Conservation (phyloP, 768 basidiomycete species). For the Termitomyces heimii region DNA sequence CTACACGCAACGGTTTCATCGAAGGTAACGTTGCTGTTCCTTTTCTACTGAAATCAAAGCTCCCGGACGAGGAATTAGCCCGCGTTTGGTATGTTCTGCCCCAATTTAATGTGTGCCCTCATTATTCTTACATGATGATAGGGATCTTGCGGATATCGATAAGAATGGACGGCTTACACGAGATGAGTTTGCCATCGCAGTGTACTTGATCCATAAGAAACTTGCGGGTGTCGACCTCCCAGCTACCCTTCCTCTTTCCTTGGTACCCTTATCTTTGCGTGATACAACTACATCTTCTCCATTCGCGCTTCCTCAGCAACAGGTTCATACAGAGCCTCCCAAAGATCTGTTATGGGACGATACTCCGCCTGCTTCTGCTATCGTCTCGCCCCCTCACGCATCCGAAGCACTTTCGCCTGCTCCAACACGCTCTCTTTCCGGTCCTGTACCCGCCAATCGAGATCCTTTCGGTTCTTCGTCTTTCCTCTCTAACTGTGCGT, state of each 20-base stretch:
- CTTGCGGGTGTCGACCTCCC: slow-evolving; percentile 78
- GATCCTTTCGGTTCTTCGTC: slow-evolving; percentile 50
- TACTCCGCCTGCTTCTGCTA: slow-evolving; percentile 40
- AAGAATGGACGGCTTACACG: slow-evolving; percentile 81
- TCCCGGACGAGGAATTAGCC: slow-evolving; percentile 81
- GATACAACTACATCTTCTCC: slow-evolving; percentile 30
- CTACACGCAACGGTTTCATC: slow-evolving; percentile 67
- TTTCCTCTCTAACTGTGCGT: slow-evolving; percentile 21
- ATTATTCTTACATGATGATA: slow-evolving; percentile 23
- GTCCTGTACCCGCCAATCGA: slow-evolving; percentile 17
- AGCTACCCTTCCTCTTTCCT: slow-evolving; percentile 54
- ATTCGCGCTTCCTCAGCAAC: slow-evolving; percentile 30
- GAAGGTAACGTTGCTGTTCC: slow-evolving; percentile 94
- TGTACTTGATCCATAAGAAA: slow-evolving; percentile 88
- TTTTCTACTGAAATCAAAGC: slow-evolving; percentile 88
- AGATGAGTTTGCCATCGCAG: slow-evolving; percentile 93
- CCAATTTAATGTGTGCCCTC: background rate
- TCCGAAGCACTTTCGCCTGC: slow-evolving; percentile 18
- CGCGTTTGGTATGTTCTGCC: slow-evolving; percentile 70
- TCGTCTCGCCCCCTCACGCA: slow-evolving; percentile 32
- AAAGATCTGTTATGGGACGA: slow-evolving; percentile 53
- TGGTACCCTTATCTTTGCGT: slow-evolving; percentile 84
- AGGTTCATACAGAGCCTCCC: slow-evolving; percentile 36
- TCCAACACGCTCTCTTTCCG: slow-evolving; percentile 20
- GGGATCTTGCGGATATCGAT: slow-evolving; percentile 91